Percentiles rank a stretch among this genome's conserved stretches.
phyloP scores from a whole-genome alignment of 2,329 filamentous ascomycete genomes.

The Penicillium decumbens region DNA sequence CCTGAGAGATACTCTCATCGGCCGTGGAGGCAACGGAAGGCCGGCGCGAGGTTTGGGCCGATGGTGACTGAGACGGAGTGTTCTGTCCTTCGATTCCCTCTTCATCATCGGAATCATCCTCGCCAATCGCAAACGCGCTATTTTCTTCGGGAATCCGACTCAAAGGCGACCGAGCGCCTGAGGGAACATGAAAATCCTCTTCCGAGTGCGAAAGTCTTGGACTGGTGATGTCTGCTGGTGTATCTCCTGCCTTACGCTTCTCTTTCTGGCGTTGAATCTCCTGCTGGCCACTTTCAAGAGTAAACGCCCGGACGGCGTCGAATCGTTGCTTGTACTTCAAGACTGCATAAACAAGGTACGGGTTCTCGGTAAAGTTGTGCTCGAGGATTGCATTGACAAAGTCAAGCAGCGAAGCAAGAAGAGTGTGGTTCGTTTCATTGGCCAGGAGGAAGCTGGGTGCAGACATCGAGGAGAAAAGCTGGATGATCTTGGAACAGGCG shows the following conservation, averaged over 20 bases:
- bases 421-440: slow-evolving; percentile 82
- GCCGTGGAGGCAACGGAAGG: slow-evolving; percentile 64
- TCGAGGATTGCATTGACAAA: slow-evolving; percentile 87
- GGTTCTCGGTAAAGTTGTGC: slow-evolving; percentile 80
- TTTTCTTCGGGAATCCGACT: slow-evolving; percentile 73
- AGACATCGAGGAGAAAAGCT: slow-evolving; percentile 88
- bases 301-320: slow-evolving; percentile 79
- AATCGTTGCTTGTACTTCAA: slow-evolving; percentile 77
- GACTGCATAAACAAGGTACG: slow-evolving; percentile 73
- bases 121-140: slow-evolving; percentile 77
- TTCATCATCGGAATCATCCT: slow-evolving; percentile 62
- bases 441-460: slow-evolving; percentile 86
- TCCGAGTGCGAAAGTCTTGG: slow-evolving; percentile 39
- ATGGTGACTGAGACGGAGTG: slow-evolving; percentile 56
- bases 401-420: slow-evolving; percentile 77
- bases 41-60: slow-evolving; percentile 53
- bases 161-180: slow-evolving; percentile 56
- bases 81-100: slow-evolving; percentile 56
- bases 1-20: slow-evolving; percentile 73
- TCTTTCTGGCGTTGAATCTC: slow-evolving; percentile 79
- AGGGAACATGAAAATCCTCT: slow-evolving; percentile 34
- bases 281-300: slow-evolving; percentile 83
- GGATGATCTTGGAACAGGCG: slow-evolving; percentile 75
- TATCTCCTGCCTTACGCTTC: slow-evolving; percentile 58
- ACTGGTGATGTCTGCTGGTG: slow-evolving; percentile 37